Evolutionary conservation across 441 rosid genomes (phyloP), one percentile per base, ranked within the genome.

Genomic region (Hura crepitans): DNA sequence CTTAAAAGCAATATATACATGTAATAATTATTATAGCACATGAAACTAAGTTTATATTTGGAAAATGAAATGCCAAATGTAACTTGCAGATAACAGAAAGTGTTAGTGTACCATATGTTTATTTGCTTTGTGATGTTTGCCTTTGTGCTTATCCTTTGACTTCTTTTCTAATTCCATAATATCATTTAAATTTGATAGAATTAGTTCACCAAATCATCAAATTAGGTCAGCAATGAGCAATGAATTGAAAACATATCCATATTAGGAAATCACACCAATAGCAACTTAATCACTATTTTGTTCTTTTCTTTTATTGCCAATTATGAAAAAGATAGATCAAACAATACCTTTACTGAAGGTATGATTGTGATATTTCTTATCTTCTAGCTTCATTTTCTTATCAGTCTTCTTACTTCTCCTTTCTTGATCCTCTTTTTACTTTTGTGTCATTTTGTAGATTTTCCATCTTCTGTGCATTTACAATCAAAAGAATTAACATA

Each of bases 291-390:
- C 7, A 53, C 57, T 20, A 10, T 30, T 22, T 10, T 42, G 11
- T 53, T 25, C 31, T 23, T 39, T 11, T 39, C 47, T 2, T 12
- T 42, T 39, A 60, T 33, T 37, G 30, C 7, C 12, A 27, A 27
- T 5, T 13, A 18, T 1, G 10, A 23, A 28, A 0, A 5, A 39
- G 35, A 45, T 0, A 1, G 35, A 60, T 37, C 15, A 28, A 39
- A 39, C 5, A 14, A 46, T 72, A 87, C 96, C 96, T 83, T 89
- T 77, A 74, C 74, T 80, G 27, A 96, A 85, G 54, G 79, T 84
- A 73, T 84, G 90, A 76, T 81, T 89, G 64, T 66, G 88, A 77
- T 93, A 83, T 74, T 86, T 92, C 75, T 80, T 81, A 4, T 81
- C 87, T 77, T 79, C 85, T 70, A 79, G 72, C 73, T 75, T 81